Evolutionary conservation across 371 early-diverging fungal species (phyloP), one percentile per base, ranked within the genome.

Genomic region (Nematocida displodere): DNA sequence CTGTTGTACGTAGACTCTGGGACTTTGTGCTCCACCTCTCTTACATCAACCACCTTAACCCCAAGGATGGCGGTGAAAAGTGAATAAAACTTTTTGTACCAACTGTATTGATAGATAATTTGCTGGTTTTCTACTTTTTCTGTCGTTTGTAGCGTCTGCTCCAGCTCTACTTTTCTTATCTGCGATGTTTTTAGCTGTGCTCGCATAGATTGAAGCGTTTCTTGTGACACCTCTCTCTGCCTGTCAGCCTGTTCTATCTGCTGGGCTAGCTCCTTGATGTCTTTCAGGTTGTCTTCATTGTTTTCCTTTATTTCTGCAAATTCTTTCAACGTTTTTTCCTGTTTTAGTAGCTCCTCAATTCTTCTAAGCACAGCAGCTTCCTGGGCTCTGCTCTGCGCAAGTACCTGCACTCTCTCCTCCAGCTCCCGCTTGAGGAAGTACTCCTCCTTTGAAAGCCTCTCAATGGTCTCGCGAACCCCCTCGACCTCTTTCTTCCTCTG

Each of bases 101-200:
- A 61, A 54, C 61, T 71, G 33, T 71, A 71, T 49, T 61, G 52
- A 29, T 71, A 71, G 11, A 71, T 62, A 17, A 61, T 33, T 59
- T 67, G 55, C 68, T 67, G 68, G 34, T 67, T 67, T 42, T 55
- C 7, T 2, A 33, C 44, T 56, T 67, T 42, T 31, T 67, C 37
- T 39, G 58, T 48, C 11, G 29, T 33, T 4, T 37, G 33, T 20
- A 67, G 68, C 29, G 33, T 42, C 22, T 40, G 46, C 20, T 67
- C 64, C 11, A 34, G 8, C 15, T 13, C 4, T 40, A 28, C 47
- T 59, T 52, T 42, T 48, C 36, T 15, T 29, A 15, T 11, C 40
- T 8, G 7, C 7, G 11, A 33, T 67, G 54, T 31, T 39, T 39
- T 39, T 31, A 28, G 8, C 20, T 8, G 8, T 24, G 17, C n/a